Base-by-base conservation (phyloP, 2,329 filamentous ascomycete genomes). In the Pseudogymnoascus sp. region DNA sequence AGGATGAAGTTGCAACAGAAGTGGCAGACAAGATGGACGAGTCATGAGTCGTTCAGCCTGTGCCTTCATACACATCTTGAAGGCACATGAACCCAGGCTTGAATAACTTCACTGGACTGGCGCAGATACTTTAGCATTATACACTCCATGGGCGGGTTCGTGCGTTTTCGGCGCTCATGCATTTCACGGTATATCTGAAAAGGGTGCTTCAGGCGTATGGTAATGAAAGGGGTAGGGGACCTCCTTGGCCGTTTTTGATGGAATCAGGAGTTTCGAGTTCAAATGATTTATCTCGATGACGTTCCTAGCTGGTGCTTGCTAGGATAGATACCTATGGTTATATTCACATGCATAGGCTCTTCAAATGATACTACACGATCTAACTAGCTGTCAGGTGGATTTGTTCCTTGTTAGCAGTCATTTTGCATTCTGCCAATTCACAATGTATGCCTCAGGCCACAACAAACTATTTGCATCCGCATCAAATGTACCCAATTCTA, bases 1-100 rank as follows among this genome's bases (percentile, higher is more conserved):
- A 72, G 60, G 74, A 62, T 14, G 71, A 72, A 66, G 67, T 68
- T 35, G 59, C 65, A 7, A 68, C 66, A 5, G 71, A 71, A 61
- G 45, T 58, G 19, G 69, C 69, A 12, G 66, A 73, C 22, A 60
- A 72, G 68, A 71, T 68, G 42, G 71, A 74, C 64, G 69, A 70
- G 64, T 72, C 63, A 66, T 69, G 16, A 19, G 49, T 55, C 28
- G n/a, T 55, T 55, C 14, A 12, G 28, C 16, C n/a, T 55, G 28
- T 22, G 49, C 28, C 25, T 55, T 55, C 49, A 33, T n/a, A 8
- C 14, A 33, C 25, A 33, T 33, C 5, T 30, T 33, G 28, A 30
- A 22, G 49, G 49, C 49, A 45, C 19, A 55, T 55, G 9, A 55
- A 55, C n/a, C 16, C 25, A 55, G 22, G 28, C 49, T 55, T 33